phyloP scores from a whole-genome alignment of 1,284 basidiomycete genomes.

The Papiliotrema laurentii region DNA sequence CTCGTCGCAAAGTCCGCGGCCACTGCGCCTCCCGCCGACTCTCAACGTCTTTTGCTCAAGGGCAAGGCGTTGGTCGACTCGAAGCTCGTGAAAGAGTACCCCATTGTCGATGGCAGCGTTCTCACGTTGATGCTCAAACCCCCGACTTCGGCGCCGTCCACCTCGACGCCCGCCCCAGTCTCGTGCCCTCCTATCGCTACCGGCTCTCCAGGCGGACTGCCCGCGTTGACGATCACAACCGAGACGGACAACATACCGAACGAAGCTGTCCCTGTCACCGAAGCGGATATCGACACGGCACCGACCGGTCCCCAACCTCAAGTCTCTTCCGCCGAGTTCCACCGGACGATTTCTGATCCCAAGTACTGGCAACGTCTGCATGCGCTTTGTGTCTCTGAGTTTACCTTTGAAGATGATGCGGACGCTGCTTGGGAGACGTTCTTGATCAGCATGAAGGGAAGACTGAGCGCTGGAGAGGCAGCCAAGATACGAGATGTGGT shows the following conservation, averaged over 20 bases:
- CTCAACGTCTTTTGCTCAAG: conserved; percentile 81
- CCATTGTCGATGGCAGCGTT: conserved; percentile 68
- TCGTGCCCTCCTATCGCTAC: conserved; percentile 23
- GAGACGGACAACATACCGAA: conserved; percentile 35
- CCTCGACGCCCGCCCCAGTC: conserved; percentile 10
- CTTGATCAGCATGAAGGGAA: conserved; percentile 42
- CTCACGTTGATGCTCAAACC: conserved; percentile 80
- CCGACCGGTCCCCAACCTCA: conserved; percentile 32
- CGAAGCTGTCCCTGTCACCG: conserved; percentile 20
- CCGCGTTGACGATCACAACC: conserved; percentile 48
- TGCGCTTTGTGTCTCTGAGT: conserved; percentile 64
- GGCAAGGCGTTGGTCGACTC: conserved; percentile 83
- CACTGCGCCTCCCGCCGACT: conserved; percentile 60
- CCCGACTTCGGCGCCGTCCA: conserved; percentile 49
- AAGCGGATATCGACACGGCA: conserved; percentile 26
- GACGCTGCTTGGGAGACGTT: conserved; percentile 48
- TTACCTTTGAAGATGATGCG: conserved; percentile 59
- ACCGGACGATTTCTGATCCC: conserved; percentile 63
- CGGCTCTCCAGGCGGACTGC: conserved; percentile 26
- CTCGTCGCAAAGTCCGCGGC: conserved; percentile 58
- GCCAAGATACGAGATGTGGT: conserved; percentile 48
- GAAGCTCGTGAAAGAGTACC: conserved; percentile 84
- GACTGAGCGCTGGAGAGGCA: conserved; percentile 45
- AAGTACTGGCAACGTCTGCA: conserved; percentile 70
- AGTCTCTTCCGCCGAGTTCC: conserved; percentile 53